Evolutionary conservation across 495 filamentous ascomycete species (phyloP), one percentile per base, ranked within the genome.

Genomic region (Hypoxylon fragiforme): DNA sequence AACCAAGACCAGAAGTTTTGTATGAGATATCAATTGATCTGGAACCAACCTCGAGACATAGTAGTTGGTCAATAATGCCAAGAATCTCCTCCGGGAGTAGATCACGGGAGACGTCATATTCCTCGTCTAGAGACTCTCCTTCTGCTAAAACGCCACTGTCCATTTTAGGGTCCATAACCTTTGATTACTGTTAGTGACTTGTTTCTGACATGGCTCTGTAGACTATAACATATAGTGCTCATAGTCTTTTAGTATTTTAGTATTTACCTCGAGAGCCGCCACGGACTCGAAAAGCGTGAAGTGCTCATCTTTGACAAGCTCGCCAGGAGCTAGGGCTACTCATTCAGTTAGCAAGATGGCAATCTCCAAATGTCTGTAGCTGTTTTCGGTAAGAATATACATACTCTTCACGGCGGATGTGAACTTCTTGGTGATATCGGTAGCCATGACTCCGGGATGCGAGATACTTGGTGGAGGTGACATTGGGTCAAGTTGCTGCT

Each of bases 121-220:
- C 83, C 43, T 92, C 86, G 54, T 95, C 88, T 4, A 95, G 77
- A 24, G 84, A 85, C 59, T 95, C 90, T 34, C 84, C 89, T 7
- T 85, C 81, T 9, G 78, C 79, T 12, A 94, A 69, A 60, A 84
- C 88, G 22, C 94, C 94, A 65, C 89, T 96, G 66, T 98, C 94
- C 94, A 98, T 97, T 70, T 97, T 98, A 0, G 87, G 85, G 65
- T 98, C 94, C 91, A 96, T 96, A 51, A 98, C 92, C 94, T 98
- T 41, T 16, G 6, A 8, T 36, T 36, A 44, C 7, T 37, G 20
- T 60, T 32, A 59, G 45, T 12, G 31, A 18, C 5, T 44, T 36
- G 15, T 18, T 36, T 50, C 35, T 32, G n/a, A 6, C 34, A 37
- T 3, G 18, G 34, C 13, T n/a, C n/a, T n/a, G n/a, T n/a, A n/a